Evolutionary conservation across 1,139 yeast genomes (phyloP).

Genomic region (Magnusiomyces ingens): DNA sequence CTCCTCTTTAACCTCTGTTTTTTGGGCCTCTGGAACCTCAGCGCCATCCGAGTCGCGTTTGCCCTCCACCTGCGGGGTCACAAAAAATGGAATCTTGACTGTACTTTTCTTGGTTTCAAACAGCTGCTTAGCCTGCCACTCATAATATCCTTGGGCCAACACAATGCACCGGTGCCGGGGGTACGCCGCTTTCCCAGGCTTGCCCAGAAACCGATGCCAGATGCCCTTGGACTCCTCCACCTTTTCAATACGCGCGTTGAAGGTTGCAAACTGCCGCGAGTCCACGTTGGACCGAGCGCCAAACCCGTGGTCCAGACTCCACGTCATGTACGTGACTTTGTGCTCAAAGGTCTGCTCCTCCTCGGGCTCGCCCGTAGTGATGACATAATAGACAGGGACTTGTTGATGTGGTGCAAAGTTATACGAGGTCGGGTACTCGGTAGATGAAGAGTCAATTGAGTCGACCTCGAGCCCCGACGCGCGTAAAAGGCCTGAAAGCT

Average conservation of each 20-base stretch:
- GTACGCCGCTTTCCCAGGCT: slow-evolving; percentile 22
- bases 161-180: slow-evolving; percentile 50
- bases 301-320: slow-evolving; percentile 48
- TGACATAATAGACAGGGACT: slow-evolving; percentile 9
- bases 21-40: too few species aligned
- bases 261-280: slow-evolving; percentile 20
- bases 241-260: slow-evolving; percentile 33
- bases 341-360: neutral
- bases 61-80: slow-evolving; percentile 28
- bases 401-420: slow-evolving; percentile 11
- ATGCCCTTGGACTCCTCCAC: slow-evolving; percentile 22
- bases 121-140: slow-evolving; percentile 48
- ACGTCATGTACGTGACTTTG: slow-evolving; percentile 40
- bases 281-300: neutral
- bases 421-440: slow-evolving; percentile 4
- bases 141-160: slow-evolving; percentile 79
- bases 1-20: too few species aligned
- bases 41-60: too few species aligned
- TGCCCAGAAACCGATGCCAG: slow-evolving; percentile 23
- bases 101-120: slow-evolving; percentile 10
- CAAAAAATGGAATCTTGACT: slow-evolving; percentile 55
- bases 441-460: neutral
- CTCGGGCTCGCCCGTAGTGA: neutral
- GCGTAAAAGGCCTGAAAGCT: slow-evolving; percentile 11
- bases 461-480: neutral